A percentile compares a stretch with the other conserved stretches of the same genome.
phyloP scores from a whole-genome alignment of 805 yeast species.

The Candida qinlingensis region DNA sequence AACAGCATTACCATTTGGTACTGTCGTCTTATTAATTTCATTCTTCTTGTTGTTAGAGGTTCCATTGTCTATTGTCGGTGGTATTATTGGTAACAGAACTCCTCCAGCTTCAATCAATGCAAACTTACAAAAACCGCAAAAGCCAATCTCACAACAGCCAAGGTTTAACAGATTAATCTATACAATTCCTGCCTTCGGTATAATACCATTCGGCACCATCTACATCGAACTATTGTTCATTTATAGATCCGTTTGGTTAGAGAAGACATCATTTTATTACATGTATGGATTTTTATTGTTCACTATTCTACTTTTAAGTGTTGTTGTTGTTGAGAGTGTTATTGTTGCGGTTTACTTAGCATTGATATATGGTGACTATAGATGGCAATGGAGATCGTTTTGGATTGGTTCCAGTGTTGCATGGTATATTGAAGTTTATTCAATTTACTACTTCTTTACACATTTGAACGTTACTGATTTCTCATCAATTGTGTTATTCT shows the following conservation, averaged over 20 bases:
- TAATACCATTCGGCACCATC: constrained; percentile 75
- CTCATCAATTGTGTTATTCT: constrained; percentile 61
- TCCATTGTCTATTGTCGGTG: constrained; percentile 76
- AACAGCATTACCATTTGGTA: constrained; percentile 72
- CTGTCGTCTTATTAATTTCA: constrained; percentile 54
- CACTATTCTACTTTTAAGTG: constrained; percentile 51
- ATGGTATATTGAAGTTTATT: constrained; percentile 61
- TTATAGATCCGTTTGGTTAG: constrained; percentile 74
- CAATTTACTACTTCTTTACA: constrained; percentile 58
- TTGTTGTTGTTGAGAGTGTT: constrained; percentile 67
- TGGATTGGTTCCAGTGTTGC: constrained; percentile 67
- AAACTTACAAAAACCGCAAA: constrained; percentile 17
- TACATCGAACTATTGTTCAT: constrained; percentile 71
- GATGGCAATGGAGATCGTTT: constrained; percentile 86
- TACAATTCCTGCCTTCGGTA: constrained; percentile 50
- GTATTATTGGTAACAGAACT: constrained; percentile 40
- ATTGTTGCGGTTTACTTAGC: constrained; percentile 63
- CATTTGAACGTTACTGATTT: constrained; percentile 60
- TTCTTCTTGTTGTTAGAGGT: constrained; percentile 62
- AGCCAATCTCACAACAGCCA: constrained; percentile 33
- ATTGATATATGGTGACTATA: constrained; percentile 47
- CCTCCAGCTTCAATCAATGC: constrained; percentile 14
- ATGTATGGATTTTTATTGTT: constrained; percentile 72
- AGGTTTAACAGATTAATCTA: constrained; percentile 16
- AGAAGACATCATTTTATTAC: constrained; percentile 72